These are phyloP conservation scores for Leptosphaerulina australis DNA, from an alignment of 2,329 filamentous ascomycete species.

Conservation along the genomic window DNA sequence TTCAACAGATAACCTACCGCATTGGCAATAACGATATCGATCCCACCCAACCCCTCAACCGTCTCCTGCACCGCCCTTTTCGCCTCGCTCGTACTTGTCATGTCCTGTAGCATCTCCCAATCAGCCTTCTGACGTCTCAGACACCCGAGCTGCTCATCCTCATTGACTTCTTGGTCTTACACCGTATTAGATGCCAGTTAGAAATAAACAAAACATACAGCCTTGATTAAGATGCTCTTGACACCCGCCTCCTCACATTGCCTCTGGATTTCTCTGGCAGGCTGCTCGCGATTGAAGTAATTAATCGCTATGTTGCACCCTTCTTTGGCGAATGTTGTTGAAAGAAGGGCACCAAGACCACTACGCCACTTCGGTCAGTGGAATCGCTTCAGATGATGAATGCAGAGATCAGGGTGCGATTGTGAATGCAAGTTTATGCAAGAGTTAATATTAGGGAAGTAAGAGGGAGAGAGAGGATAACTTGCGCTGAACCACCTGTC, in stretches of 20 bases:
- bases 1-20: constrained; percentile 62
- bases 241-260: constrained; percentile 61
- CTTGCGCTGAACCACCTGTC: constrained; percentile 68
- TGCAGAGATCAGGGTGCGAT: no score
- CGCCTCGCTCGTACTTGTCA: constrained; percentile 65
- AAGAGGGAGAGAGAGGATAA: no score
- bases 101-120: constrained; percentile 62
- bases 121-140: no score
- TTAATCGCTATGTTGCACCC: constrained; percentile 76
- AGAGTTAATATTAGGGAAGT: no score
- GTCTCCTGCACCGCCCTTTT: constrained; percentile 64
- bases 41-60: constrained; percentile 65
- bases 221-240: constrained; percentile 64
- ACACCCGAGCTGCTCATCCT: no score
- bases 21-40: constrained; percentile 82
- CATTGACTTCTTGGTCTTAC: no score
- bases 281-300: constrained; percentile 66
- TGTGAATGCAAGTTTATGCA: no score
- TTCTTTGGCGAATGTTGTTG: constrained; percentile 69
- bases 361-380: no score
- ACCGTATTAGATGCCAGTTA: no score
- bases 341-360: constrained; percentile 73
- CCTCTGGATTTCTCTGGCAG: constrained; percentile 64
- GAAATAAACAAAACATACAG: constrained; percentile 60
- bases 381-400: no score